These are phyloP conservation scores for Leccinum angustisporum DNA, from an alignment of 1,284 basidiomycete genomes.

Conservation along the genomic window DNA sequence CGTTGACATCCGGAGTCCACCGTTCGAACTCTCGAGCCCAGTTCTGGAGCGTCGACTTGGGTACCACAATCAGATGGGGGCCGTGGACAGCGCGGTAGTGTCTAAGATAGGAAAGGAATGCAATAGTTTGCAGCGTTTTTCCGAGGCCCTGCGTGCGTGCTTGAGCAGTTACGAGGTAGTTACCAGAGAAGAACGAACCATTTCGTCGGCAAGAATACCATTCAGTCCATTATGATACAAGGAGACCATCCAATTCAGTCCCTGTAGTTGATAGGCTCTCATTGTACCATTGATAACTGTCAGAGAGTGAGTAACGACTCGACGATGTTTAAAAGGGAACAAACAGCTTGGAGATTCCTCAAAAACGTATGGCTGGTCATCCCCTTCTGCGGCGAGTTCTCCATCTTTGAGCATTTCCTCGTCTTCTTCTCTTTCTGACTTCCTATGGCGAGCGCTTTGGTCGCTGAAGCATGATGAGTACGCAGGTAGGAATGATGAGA, in stretches of 20 bases:
- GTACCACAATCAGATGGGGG: slow-evolving; percentile 94
- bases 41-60: slow-evolving; percentile 97
- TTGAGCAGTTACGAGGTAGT: not conserved
- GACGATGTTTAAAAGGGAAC: slow-evolving; percentile 28
- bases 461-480: slow-evolving; percentile 44
- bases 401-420: slow-evolving; percentile 91
- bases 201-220: slow-evolving; percentile 92
- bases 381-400: slow-evolving; percentile 75
- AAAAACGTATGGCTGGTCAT: slow-evolving; percentile 88
- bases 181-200: slow-evolving; percentile 52
- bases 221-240: slow-evolving; percentile 92
- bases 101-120: slow-evolving; percentile 94
- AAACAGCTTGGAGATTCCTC: slow-evolving; percentile 89
- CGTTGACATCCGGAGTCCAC: slow-evolving; percentile 91
- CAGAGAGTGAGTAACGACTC: slow-evolving; percentile 1
- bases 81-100: slow-evolving; percentile 78
- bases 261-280: slow-evolving; percentile 95
- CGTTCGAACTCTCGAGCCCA: slow-evolving; percentile 92
- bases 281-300: slow-evolving; percentile 87
- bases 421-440: slow-evolving; percentile 98
- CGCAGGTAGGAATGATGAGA: not conserved
- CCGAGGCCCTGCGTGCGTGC: slow-evolving; percentile 76
- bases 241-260: slow-evolving; percentile 96
- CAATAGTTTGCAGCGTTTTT: slow-evolving; percentile 97
- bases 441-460: slow-evolving; percentile 82